Evolutionary conservation across 257 asterid genomes (phyloP).

Genomic region (Oldenlandia corymbosa): DNA sequence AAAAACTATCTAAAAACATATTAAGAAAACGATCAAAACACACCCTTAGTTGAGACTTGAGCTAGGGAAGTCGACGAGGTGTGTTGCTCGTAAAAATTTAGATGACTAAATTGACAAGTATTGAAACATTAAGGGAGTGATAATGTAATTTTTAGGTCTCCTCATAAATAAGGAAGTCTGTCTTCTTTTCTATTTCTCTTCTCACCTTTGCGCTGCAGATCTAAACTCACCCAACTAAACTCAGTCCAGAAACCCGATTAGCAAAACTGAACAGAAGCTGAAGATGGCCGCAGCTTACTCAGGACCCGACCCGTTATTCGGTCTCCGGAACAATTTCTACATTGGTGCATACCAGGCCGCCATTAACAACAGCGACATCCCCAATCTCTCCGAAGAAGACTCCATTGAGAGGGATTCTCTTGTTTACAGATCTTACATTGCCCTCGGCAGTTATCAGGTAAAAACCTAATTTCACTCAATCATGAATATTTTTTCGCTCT

Average conservation of each 20-base stretch:
- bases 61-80: too few species aligned
- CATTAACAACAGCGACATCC: conserved; percentile 86
- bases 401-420: conserved; percentile 70
- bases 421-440: conserved; percentile 87
- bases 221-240: neutral
- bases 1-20: too few species aligned
- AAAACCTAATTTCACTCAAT: neutral
- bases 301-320: conserved; percentile 88
- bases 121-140: neutral
- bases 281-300: conserved; percentile 27
- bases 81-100: too few species aligned
- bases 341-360: conserved; percentile 96
- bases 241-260: conserved; percentile 22
- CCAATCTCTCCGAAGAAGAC: conserved; percentile 77
- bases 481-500: neutral
- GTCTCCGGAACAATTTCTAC: conserved; percentile 82
- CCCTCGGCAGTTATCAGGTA: conserved; percentile 85
- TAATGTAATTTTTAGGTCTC: neutral
- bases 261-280: conserved; percentile 9
- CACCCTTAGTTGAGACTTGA: too few species aligned
- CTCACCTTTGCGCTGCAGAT: neutral
- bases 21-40: too few species aligned
- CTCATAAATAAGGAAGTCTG: neutral
- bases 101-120: too few species aligned
- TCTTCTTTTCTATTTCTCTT: neutral